phyloP scores from a whole-genome alignment of 192 early-diverging fungal genomes.

The Phycomyces blakesleeanus region DNA sequence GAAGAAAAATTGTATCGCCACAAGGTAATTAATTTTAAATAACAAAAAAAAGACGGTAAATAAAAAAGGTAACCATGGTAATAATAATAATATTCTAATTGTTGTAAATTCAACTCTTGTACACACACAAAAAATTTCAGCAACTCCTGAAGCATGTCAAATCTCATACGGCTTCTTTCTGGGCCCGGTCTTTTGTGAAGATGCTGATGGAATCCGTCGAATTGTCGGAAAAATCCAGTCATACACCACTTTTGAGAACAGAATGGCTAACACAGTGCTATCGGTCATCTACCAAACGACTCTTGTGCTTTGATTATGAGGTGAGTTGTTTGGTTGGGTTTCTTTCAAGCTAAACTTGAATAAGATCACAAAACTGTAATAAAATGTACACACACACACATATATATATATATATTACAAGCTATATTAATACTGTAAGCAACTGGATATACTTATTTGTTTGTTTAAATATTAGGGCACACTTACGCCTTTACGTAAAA shows the following conservation, averaged over 20 bases:
- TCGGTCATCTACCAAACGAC: conserved; percentile 58
- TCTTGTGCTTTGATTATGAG: conserved; percentile 96
- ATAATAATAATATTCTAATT: too few species aligned
- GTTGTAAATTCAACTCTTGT: too few species aligned
- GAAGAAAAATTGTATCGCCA: conserved; percentile 66
- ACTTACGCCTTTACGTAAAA: conserved; percentile 85
- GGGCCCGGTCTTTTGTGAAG: conserved; percentile 80
- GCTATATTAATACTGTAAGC: too few species aligned
- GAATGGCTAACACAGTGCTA: conserved; percentile 43
- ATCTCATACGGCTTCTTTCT: conserved; percentile 79
- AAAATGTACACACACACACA: too few species aligned
- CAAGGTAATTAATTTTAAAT: conserved; percentile 43
- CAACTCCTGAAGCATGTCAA: conserved; percentile 84
- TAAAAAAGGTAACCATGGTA: too few species aligned
- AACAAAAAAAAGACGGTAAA: too few species aligned
- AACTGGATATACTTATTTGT: background rate
- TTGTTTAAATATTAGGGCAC: conserved; percentile 65
- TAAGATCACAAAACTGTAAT: too few species aligned
- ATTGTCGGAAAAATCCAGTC: conserved; percentile 41
- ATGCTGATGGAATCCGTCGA: conserved; percentile 56
- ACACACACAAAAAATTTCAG: too few species aligned
- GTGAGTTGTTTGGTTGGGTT: conserved; percentile 41
- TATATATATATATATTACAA: too few species aligned
- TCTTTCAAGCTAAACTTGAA: too few species aligned
- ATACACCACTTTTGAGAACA: conserved; percentile 40